A percentile compares a stretch with the other conserved stretches of the same genome.
Conservation (phyloP, 2,329 filamentous ascomycete genomes). For the Xylaria sp. region DNA sequence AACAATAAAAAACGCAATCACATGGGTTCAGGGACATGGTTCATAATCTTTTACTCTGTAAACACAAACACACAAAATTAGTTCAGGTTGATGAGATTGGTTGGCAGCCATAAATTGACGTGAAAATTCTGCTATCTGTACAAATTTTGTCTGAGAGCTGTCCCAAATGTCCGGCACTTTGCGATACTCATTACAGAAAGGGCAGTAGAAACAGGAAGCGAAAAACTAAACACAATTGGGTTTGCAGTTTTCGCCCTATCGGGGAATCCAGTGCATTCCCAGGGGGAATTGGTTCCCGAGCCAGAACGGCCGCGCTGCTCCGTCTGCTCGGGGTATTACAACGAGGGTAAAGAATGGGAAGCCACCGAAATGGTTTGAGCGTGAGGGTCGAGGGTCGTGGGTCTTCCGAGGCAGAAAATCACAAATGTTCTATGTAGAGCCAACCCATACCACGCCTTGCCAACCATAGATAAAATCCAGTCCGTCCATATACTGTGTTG, state of each 20-base stretch:
- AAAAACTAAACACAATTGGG: conserved; percentile 54
- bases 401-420: conserved; percentile 45
- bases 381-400: conserved; percentile 45
- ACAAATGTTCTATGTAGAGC: conserved; percentile 46
- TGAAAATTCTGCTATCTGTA: conserved; percentile 47
- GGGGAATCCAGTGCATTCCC: conserved; percentile 19
- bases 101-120: conserved; percentile 45
- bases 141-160: conserved; percentile 44
- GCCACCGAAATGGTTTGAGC: conserved; percentile 45
- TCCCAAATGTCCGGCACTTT: conserved; percentile 49
- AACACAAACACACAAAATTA: not conserved
- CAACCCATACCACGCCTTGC: conserved; percentile 46
- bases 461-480: conserved; percentile 40
- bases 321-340: conserved; percentile 59
- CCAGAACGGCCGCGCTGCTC: conserved; percentile 53
- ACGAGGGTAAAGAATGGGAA: conserved; percentile 63
- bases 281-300: conserved; percentile 45
- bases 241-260: conserved; percentile 27
- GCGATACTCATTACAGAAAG: conserved; percentile 44
- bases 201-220: conserved; percentile 49
- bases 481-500: conserved; percentile 39
- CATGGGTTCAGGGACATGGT: not conserved
- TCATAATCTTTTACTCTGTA: not conserved
- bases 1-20: not conserved
- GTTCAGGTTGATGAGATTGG: conserved; percentile 16